Percentiles rank a stretch among this genome's conserved stretches.
These are phyloP conservation scores for Colletotrichum falcatum DNA, from an alignment of 2,329 filamentous ascomycete genomes.

Conservation along the genomic window DNA sequence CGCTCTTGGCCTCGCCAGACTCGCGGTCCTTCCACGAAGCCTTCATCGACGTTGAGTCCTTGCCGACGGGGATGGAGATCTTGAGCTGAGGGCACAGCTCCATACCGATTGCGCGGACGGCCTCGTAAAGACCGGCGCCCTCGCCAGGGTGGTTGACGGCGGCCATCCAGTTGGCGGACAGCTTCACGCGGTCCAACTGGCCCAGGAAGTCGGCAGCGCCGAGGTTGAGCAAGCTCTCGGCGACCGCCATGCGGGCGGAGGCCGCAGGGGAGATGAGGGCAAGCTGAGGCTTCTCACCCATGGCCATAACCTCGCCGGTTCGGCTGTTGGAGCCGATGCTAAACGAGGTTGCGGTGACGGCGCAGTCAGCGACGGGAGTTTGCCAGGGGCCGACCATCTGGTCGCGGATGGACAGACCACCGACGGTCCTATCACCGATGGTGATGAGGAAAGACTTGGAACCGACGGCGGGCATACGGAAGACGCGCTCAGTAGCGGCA, in stretches of 20 bases:
- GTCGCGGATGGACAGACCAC: constrained; percentile 87
- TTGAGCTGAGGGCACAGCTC: constrained; percentile 91
- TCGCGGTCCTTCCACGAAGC: constrained; percentile 87
- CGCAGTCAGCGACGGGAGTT: constrained; percentile 91
- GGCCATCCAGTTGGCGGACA: constrained; percentile 99
- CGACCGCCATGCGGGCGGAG: constrained; percentile 96
- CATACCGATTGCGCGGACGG: constrained; percentile 92
- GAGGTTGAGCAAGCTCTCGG: constrained; percentile 92
- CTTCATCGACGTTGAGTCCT: constrained; percentile 99
- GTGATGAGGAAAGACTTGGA: constrained; percentile 98
- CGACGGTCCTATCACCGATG: constrained; percentile 92
- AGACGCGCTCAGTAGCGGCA: constrained; percentile 82
- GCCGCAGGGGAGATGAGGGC: constrained; percentile 91
- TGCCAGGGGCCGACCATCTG: constrained; percentile 99
- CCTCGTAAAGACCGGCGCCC: constrained; percentile 91
- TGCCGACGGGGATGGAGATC: constrained; percentile 94
- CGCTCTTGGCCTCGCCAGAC: constrained; percentile 78
- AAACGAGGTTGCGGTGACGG: constrained; percentile 88
- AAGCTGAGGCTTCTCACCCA: constrained; percentile 91
- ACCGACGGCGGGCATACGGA: constrained; percentile 89
- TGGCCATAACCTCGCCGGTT: constrained; percentile 95
- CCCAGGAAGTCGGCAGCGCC: constrained; percentile 80
- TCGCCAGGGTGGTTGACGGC: constrained; percentile 95
- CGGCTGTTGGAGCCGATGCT: constrained; percentile 72
- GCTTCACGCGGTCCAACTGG: constrained; percentile 81